Base-by-base conservation (phyloP, 768 basidiomycete species). In the Suillus sp. region DNA sequence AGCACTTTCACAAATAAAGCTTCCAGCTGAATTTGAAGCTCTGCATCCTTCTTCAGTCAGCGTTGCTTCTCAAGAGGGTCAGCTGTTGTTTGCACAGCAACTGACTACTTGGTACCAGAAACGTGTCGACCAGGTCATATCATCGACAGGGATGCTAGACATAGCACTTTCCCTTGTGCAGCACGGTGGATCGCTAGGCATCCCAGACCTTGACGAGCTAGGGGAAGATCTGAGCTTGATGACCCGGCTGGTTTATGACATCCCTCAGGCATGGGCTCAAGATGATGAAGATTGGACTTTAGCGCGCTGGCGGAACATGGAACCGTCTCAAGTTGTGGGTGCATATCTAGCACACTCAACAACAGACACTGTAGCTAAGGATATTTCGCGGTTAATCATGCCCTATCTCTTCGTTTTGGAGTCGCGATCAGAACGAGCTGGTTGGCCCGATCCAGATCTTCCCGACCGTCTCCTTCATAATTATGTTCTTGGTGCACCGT, bases 321-420 rank as follows among this genome's bases (percentile, higher is more conserved):
- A 83, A 22, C 85, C 93, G 4, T 72, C 81, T 5, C 79, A 85
- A 8, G 83, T 93, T 25, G 80, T 99, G 61, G 77, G 77, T 11
- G 90, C 91, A 45, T 98, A 96, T 74, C 84, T 97, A 11, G 77
- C 83, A 4, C 77, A 88, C 72, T 91, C 95, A 5, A 86, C 86
- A 2, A 79, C 90, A 4, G 79, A 83, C 2, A 84, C 84, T 20
- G 70, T 99, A 22, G 82, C 87, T 2, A 73, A 75, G 50, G 89
- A 95, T 68, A 87, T 99, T 47, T 78, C 82, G 27, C 84, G 82
- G 35, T 87, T 97, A 40, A 92, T 96, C 40, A 82, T 95, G 75
- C 96, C 96, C 3, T 99, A 97, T 73, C 84, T 99, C 0, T 96
- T 90, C 68, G 94, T 98, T 27, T 81, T 99, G 34, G 95, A 98